Base-by-base conservation (phyloP, 1,284 basidiomycete species). In the Ceratobasidium sp. region DNA sequence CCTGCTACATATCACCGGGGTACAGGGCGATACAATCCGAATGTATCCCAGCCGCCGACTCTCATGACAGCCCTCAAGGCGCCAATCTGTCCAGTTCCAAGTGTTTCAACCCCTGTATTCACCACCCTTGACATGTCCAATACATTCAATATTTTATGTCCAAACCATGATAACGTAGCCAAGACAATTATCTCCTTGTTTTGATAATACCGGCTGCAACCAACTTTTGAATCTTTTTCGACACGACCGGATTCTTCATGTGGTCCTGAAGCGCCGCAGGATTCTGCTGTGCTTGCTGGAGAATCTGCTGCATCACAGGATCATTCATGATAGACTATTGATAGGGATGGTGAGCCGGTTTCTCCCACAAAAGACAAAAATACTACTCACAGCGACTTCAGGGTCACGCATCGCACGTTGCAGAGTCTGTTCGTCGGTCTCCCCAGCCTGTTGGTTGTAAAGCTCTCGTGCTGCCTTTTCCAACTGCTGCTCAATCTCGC, bases 351-450 rank as follows among this genome's bases (percentile, higher is more conserved):
- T 78, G 44, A 69, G 51, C 43, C 9, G 22, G 37, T 34, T 57
- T 25, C 25, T 61, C 34, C 9, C 37, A 40, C 37, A 81, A 13
- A 15, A 51, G 22, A 57, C 11, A 40, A 34, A 49, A 75, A 9
- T 9, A 67, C 22, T n/a, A 86, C 92, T 84, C 87, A 93, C 91
- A 77, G 93, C 94, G 70, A 98, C 90, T 85, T 99, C 97, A 7
- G 98, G 98, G 86, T 99, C 97, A 74, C 95, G 89, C 97, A 98
- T 98, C 11, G 97, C 98, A 44, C 97, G 89, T 82, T 94, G 89
- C 78, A 98, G 87, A 22, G 96, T 95, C 87, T 99, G 90, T 84
- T 99, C 95, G 81, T 98, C 96, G 17, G 91, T 91, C 86, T 99
- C 98, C 65, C 87, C 90, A 25, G 91, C 88, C n/a, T 96, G 90